Evolutionary conservation across 2,329 filamentous ascomycete genomes (phyloP).

Genomic region (Alternaria longipes): DNA sequence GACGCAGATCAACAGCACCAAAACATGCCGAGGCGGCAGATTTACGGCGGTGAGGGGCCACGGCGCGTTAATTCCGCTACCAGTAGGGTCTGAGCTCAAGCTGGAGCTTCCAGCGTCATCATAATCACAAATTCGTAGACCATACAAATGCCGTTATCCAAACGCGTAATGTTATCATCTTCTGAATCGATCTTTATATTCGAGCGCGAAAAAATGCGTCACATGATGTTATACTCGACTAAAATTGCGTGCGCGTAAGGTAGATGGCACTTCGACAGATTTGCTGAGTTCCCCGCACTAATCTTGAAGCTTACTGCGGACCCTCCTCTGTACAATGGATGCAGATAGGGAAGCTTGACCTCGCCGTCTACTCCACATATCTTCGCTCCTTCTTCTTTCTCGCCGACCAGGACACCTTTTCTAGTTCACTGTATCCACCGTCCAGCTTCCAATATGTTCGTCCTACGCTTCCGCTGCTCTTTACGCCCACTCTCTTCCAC

Average conservation of each 20-base stretch:
- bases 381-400: conserved; percentile 11
- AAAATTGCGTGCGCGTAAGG: background rate
- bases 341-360: conserved; percentile 31
- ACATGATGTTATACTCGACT: background rate
- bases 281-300: conserved; percentile 18
- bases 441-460: conserved; percentile 41
- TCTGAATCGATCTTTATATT: background rate
- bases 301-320: conserved; percentile 10
- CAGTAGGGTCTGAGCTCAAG: conserved; percentile 22
- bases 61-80: conserved; percentile 12
- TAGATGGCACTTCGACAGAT: conserved; percentile 14
- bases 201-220: background rate
- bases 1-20: conserved; percentile 29
- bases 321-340: conserved; percentile 19
- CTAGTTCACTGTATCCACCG: conserved; percentile 11
- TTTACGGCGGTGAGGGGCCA: conserved; percentile 27
- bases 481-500: conserved; percentile 33
- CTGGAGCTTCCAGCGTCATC: conserved; percentile 8
- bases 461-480: conserved; percentile 39
- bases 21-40: conserved; percentile 25
- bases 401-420: conserved; percentile 10
- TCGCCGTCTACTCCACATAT: conserved; percentile 24
- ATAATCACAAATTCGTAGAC: background rate
- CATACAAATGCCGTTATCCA: background rate
- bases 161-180: background rate